A percentile compares a stretch with the other conserved stretches of the same genome.
phyloP scores from a whole-genome alignment of 2,329 filamentous ascomycete species.

The Epichloe sibirici region DNA sequence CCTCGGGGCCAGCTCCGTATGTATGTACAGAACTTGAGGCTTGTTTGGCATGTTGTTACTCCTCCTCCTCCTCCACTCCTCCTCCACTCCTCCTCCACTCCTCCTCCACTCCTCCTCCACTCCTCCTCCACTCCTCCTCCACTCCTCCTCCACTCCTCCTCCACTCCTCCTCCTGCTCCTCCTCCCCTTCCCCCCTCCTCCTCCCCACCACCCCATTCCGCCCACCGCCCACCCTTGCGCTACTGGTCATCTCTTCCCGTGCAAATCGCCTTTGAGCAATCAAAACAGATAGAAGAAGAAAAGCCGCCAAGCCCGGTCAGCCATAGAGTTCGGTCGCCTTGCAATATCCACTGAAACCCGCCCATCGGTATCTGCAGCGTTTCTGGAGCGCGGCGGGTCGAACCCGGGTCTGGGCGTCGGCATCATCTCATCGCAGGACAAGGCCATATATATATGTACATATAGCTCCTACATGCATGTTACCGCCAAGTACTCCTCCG shows the following conservation, averaged over 20 bases:
- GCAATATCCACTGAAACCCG: constrained; percentile 3
- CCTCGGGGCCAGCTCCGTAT: background rate
- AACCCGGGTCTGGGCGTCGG: background rate
- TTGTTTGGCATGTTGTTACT: background rate
- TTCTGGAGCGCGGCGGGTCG: background rate
- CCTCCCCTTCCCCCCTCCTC: background rate
- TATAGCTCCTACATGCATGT: background rate
- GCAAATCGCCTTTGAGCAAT: constrained; percentile 1
- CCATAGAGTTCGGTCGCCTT: constrained; percentile 1
- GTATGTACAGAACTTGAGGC: background rate
- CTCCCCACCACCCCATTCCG: background rate
- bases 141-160: no score
- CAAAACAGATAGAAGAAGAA: background rate
- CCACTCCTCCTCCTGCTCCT: background rate
- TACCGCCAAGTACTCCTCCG: background rate
- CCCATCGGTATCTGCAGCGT: constrained; percentile 1
- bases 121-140: background rate
- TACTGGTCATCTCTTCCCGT: background rate
- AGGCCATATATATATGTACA: background rate
- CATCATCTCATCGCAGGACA: background rate
- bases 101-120: no score
- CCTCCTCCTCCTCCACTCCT: no score
- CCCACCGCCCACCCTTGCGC: background rate
- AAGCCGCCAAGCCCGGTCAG: constrained; percentile 4
- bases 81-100: background rate